Conservation (phyloP, 352 stramenopile genomes). For the Thraustochytrium sp. region DNA sequence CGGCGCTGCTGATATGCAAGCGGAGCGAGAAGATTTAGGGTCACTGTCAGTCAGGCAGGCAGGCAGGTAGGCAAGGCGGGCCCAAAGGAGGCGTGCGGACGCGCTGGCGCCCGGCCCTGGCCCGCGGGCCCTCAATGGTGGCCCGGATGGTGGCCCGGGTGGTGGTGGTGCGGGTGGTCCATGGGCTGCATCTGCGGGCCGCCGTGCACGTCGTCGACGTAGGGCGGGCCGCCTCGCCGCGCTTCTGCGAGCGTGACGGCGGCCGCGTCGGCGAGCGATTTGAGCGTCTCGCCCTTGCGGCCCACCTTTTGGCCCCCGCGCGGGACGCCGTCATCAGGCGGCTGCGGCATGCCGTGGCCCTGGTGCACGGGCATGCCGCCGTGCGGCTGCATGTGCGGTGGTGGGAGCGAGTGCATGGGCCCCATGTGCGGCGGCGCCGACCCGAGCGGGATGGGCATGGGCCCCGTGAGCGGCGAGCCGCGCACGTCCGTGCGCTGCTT, state of each 20-base stretch:
- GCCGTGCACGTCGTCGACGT: background rate
- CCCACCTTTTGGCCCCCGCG: background rate
- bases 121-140: background rate
- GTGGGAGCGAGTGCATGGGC: too few species aligned
- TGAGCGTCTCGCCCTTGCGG: slow-evolving; percentile 14
- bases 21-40: too few species aligned
- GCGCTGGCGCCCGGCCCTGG: too few species aligned
- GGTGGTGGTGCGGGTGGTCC: too few species aligned
- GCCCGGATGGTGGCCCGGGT: background rate
- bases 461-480: background rate
- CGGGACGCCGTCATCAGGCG: background rate
- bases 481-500: background rate
- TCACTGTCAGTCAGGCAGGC: too few species aligned
- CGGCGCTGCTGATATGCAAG: too few species aligned
- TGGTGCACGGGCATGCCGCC: background rate
- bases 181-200: background rate
- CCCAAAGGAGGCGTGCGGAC: too few species aligned
- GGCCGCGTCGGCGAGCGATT: background rate
- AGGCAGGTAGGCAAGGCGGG: too few species aligned
- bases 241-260: background rate
- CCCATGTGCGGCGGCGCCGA: too few species aligned
- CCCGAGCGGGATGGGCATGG: background rate
- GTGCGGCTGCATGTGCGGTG: background rate
- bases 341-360: background rate
- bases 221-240: background rate